Evolutionary conservation across 331 rosid species (phyloP).

Genomic region (Saraca asoca): DNA sequence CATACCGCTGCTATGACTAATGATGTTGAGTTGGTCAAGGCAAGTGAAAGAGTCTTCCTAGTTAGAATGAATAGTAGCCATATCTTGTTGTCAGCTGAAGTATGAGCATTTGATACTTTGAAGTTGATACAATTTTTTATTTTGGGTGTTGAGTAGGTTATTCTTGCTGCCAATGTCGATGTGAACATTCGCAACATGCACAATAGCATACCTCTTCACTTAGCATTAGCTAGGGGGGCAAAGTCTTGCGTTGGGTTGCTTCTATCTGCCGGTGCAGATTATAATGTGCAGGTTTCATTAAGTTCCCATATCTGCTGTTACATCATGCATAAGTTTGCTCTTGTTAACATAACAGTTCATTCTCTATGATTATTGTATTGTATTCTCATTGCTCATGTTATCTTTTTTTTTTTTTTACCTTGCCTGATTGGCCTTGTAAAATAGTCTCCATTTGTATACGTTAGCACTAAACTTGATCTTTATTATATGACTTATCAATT

Average conservation of each 20-base stretch:
- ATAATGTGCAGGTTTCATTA: slow-evolving; percentile 78
- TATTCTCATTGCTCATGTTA: slow-evolving; percentile 3
- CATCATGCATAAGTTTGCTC: slow-evolving; percentile 19
- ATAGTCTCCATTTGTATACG: slow-evolving; percentile 16
- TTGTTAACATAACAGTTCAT: not conserved
- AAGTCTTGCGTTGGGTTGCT: slow-evolving; percentile 91
- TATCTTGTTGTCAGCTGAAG: slow-evolving; percentile 27
- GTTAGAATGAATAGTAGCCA: slow-evolving; percentile 17
- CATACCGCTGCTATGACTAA: slow-evolving; percentile 92
- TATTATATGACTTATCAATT: not conserved
- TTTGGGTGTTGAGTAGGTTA: slow-evolving; percentile 60
- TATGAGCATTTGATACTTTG: not conserved
- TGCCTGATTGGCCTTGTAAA: not conserved
- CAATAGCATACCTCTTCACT: slow-evolving; percentile 93
- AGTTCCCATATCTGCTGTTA: slow-evolving; percentile 17
- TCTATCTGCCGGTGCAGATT: slow-evolving; percentile 83
- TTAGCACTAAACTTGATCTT: slow-evolving; percentile 9
- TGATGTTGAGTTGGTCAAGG: slow-evolving; percentile 89
- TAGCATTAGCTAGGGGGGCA: slow-evolving; percentile 96
- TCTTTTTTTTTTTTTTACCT: not conserved
- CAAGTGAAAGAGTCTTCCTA: slow-evolving; percentile 32
- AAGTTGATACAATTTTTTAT: slow-evolving; percentile 13
- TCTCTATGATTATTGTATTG: not conserved
- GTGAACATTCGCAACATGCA: slow-evolving; percentile 89
- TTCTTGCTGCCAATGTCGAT: slow-evolving; percentile 85